Conservation (phyloP, 2,329 filamentous ascomycete species). For the Monosporascus sp. region DNA sequence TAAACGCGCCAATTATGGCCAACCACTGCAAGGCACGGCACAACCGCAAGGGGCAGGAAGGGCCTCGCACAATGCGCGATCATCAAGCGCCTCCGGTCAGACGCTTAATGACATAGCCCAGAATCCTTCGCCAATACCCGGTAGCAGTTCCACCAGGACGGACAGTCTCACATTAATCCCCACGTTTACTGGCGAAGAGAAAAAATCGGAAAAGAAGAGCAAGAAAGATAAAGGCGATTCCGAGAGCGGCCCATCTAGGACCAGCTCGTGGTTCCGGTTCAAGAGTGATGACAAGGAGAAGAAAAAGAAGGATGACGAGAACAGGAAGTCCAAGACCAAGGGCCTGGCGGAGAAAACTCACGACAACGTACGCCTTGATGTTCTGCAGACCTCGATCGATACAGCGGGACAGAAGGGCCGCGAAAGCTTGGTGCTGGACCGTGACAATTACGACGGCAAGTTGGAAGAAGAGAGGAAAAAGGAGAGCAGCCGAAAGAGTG, state of each 20-base stretch:
- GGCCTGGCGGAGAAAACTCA: constrained; percentile 54
- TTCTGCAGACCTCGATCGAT: constrained; percentile 84
- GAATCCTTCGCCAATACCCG: constrained; percentile 63
- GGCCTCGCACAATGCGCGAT: constrained; percentile 16
- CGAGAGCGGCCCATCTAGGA: constrained; percentile 50
- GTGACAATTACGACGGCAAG: constrained; percentile 65
- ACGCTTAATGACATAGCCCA: constrained; percentile 61
- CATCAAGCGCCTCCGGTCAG: constrained; percentile 34
- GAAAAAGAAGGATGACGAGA: constrained; percentile 50
- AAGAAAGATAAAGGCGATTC: constrained; percentile 66
- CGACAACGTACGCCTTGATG: constrained; percentile 78
- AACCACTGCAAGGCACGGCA: constrained; percentile 20
- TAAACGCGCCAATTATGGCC: constrained; percentile 33
- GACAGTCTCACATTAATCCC: constrained; percentile 78
- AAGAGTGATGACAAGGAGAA: constrained; percentile 73
- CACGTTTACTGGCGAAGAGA: constrained; percentile 63
- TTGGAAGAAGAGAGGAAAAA: constrained; percentile 80
- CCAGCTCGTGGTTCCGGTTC: constrained; percentile 86
- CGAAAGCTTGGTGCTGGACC: constrained; percentile 79
- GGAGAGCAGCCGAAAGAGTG: constrained; percentile 66
- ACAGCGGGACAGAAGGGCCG: constrained; percentile 58
- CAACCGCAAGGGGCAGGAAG: constrained; percentile 17
- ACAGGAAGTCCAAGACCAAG: constrained; percentile 63
- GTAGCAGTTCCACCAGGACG: constrained; percentile 61
- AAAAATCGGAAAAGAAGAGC: constrained; percentile 66